phyloP scores from a whole-genome alignment of 139 green algal species.

The Ettlia oleoabundans region DNA sequence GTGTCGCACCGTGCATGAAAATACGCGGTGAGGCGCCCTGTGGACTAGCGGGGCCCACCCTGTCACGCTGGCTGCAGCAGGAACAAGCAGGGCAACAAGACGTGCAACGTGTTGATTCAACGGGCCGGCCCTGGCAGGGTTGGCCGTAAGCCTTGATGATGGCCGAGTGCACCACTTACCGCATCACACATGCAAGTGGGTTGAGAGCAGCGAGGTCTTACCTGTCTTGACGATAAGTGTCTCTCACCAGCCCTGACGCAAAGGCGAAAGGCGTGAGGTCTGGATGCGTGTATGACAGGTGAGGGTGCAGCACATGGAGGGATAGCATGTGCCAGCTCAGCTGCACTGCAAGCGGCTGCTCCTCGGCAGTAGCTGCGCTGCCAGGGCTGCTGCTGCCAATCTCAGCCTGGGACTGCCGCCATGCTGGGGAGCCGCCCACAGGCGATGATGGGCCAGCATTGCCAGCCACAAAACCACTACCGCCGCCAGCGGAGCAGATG shows the following conservation, averaged over 20 bases:
- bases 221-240: neutral
- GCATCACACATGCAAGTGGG: neutral
- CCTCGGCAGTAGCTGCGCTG: neutral
- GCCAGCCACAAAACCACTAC: too few species aligned
- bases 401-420: neutral
- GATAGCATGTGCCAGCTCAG: slow-evolving; percentile 30
- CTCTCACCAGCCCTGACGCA: neutral
- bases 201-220: neutral
- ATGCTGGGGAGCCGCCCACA: neutral
- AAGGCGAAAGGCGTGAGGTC: slow-evolving; percentile 14
- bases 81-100: too few species aligned
- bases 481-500: neutral
- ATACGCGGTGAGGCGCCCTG: slow-evolving; percentile 3
- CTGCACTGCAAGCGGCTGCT: too few species aligned
- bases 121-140: too few species aligned
- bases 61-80: too few species aligned
- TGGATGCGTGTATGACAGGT: neutral
- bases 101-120: too few species aligned
- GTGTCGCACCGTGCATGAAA: neutral
- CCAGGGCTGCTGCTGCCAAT: neutral
- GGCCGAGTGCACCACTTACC: too few species aligned
- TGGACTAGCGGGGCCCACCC: too few species aligned
- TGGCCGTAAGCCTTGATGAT: too few species aligned
- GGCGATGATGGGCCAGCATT: too few species aligned
- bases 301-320: slow-evolving; percentile 31